Base-by-base conservation (phyloP, 225 moss, liverwort and hornwort genomes). In the Polytrichum commune region DNA sequence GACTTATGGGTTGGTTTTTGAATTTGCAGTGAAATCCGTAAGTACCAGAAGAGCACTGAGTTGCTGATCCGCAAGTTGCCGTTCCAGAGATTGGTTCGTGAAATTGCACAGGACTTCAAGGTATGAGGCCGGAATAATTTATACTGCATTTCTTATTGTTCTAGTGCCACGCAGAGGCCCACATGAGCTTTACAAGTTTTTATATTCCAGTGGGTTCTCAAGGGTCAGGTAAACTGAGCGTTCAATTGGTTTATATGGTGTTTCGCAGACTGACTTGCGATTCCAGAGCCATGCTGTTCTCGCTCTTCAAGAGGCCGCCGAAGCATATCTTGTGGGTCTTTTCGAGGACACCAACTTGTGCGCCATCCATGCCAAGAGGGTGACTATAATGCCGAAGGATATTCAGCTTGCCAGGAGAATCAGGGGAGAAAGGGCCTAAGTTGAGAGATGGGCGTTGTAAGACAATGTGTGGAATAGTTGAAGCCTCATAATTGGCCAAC, bases 11-110 rank as follows among this genome's bases (percentile, higher is more conserved):
- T 46, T 46, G 13, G 13, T 9, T 38, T 65, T 66, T 78, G 35
- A 53, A 9, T 72, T 1, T 74, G 81, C 87, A 87, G 87, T 70
- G 87, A 77, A 76, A 84, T 87, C 66, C 81, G 84, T 19, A 87
- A 87, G 74, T 87, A 84, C 55, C 87, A 87, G 69, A 84, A 87
- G 72, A 87, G 81, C 74, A 87, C 84, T 0, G 85, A 85, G 54
- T 23, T 85, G 69, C 60, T 85, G 70, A 85, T 85, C 65, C 73
- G 85, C 27, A 85, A 85, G 76, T 62, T 85, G 24, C 81, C 81
- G 10, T 85, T 85, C 35, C 85, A 85, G 66, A 78, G 87, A 27
- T 65, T 87, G 71, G 84, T 87, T 18, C 77, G 86, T 64, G 86
- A 86, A 68, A 83, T 86, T 18, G 85, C 85, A 0, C 85, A 85